Evolutionary conservation across 23 red algal species (phyloP).

Genomic region (Gracilaria caudata): DNA sequence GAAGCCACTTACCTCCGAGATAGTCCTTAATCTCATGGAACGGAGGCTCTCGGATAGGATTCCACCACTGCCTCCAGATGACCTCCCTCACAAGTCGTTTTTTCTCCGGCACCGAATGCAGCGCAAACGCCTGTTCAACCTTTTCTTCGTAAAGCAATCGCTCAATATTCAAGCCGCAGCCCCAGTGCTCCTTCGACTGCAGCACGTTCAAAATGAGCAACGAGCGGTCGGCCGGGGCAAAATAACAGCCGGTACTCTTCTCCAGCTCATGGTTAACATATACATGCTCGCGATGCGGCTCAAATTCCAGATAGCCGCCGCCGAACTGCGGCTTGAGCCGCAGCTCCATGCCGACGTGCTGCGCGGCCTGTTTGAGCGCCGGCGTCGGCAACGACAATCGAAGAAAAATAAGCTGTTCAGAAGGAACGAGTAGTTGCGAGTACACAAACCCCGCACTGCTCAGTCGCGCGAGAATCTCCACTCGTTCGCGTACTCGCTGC

Average conservation of each 20-base stretch:
- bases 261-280: slow-evolving; percentile 60
- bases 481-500: slow-evolving; percentile 21
- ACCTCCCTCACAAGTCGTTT: slow-evolving; percentile 30
- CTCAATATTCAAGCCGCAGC: slow-evolving; percentile 79
- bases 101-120: slow-evolving; percentile 38
- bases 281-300: slow-evolving; percentile 15
- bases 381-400: slow-evolving; percentile 45
- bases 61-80: slow-evolving; percentile 66
- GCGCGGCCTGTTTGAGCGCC: slow-evolving; percentile 64
- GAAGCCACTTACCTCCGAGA: slow-evolving; percentile 39
- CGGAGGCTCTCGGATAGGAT: slow-evolving; percentile 57
- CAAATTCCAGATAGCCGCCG: slow-evolving; percentile 62
- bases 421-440: slow-evolving; percentile 61
- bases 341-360: slow-evolving; percentile 50
- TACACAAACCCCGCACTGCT: slow-evolving; percentile 73
- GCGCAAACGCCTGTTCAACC: slow-evolving; percentile 59
- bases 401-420: slow-evolving; percentile 50
- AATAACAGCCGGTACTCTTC: slow-evolving; percentile 50
- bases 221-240: slow-evolving; percentile 68
- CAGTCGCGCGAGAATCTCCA: slow-evolving; percentile 63
- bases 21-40: slow-evolving; percentile 66
- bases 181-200: slow-evolving; percentile 71
- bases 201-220: slow-evolving; percentile 55
- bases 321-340: slow-evolving; percentile 65
- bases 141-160: slow-evolving; percentile 26